phyloP scores from a whole-genome alignment of 495 filamentous ascomycete genomes.

The Lasiosphaeris hirsuta region DNA sequence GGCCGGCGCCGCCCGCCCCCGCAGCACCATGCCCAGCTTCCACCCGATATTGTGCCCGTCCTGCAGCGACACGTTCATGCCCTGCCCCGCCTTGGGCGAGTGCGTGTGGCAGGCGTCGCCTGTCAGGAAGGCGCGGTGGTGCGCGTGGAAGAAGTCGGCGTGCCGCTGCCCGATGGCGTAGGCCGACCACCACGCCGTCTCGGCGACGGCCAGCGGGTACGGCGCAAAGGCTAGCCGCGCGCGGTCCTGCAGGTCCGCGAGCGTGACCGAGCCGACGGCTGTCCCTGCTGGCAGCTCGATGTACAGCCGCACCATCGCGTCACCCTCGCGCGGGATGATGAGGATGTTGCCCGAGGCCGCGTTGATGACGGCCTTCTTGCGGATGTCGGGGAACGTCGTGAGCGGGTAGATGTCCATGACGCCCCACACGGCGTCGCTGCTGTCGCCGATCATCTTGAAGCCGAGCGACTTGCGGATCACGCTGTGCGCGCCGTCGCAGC shows the following conservation, averaged over 20 bases:
- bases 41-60: constrained; percentile 68
- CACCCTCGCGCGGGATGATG: constrained; percentile 66
- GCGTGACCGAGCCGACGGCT: constrained; percentile 39
- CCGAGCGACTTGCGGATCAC: constrained; percentile 63
- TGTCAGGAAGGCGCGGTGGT: constrained; percentile 59
- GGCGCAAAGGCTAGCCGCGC: constrained; percentile 57
- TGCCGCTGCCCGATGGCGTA: constrained; percentile 65
- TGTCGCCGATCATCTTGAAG: constrained; percentile 70
- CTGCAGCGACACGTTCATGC: constrained; percentile 64
- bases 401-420: constrained; percentile 77
- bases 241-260: constrained; percentile 56
- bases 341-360: constrained; percentile 53
- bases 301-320: constrained; percentile 59
- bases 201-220: constrained; percentile 42
- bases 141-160: constrained; percentile 51
- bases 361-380: constrained; percentile 56
- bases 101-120: constrained; percentile 74
- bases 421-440: constrained; percentile 63
- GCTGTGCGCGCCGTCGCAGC: constrained; percentile 77
- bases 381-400: constrained; percentile 74
- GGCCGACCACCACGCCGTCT: constrained; percentile 59
- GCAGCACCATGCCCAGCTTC: constrained; percentile 68
- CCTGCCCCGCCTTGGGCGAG: constrained; percentile 69
- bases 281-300: constrained; percentile 50
- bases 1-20: constrained; percentile 47